Evolutionary conservation across 2,329 filamentous ascomycete species (phyloP).

Genomic region (Dothistroma pini): DNA sequence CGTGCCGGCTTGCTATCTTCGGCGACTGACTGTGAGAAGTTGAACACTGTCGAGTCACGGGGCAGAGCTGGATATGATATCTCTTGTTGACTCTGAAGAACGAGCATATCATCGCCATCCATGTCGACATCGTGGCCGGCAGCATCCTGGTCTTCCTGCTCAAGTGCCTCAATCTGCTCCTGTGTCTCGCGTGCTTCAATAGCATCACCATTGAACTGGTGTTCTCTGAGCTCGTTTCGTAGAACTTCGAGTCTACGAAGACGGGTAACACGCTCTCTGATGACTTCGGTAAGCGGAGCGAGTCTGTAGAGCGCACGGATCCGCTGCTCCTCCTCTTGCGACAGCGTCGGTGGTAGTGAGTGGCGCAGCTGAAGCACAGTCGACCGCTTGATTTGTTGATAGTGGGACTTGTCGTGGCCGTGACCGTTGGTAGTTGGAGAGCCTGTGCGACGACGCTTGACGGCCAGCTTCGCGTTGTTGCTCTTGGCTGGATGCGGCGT

Average conservation of each 20-base stretch:
- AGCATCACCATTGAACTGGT: conserved; percentile 8
- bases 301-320: conserved; percentile 30
- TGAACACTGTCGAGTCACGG: conserved; percentile 4
- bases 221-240: conserved; percentile 6
- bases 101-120: conserved; percentile 32
- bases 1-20: conserved; percentile 8
- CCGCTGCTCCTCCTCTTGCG: conserved; percentile 22
- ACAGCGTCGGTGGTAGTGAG: conserved; percentile 31
- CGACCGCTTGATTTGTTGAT: conserved; percentile 14
- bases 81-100: conserved; percentile 30
- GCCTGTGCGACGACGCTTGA: conserved; percentile 33
- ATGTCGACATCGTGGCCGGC: conserved; percentile 20
- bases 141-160: conserved; percentile 36
- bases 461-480: conserved; percentile 12
- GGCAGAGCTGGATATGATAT: conserved; percentile 29
- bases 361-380: conserved; percentile 17
- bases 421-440: conserved; percentile 24
- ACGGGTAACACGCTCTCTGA: conserved; percentile 34
- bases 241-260: conserved; percentile 24
- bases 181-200: conserved; percentile 14
- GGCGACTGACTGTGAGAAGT: conserved; percentile 1
- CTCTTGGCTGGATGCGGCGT: conserved; percentile 33
- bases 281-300: conserved; percentile 30
- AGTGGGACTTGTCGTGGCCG: background rate
- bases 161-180: conserved; percentile 12